Percentiles rank a stretch among this genome's conserved stretches.
phyloP scores from a whole-genome alignment of 305 asterid species.

The Fraxinus baroniana region DNA sequence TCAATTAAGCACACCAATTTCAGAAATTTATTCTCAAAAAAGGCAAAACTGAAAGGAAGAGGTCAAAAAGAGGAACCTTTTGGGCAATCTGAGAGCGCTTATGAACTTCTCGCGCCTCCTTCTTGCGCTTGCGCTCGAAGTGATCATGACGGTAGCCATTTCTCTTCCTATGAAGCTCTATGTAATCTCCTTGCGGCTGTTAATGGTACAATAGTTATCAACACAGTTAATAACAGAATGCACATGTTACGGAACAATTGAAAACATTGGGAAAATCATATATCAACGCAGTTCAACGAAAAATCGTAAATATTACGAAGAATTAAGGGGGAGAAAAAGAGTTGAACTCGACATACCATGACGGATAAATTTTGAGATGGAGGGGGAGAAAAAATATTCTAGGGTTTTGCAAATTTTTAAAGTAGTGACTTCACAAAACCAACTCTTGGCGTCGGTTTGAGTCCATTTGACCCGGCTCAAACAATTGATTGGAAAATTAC shows the following conservation, averaged over 20 bases:
- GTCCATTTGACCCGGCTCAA: not conserved
- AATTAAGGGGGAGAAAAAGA: not conserved
- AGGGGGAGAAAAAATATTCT: not conserved
- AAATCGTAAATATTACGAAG: not conserved
- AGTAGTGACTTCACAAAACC: not conserved
- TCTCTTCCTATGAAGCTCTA: slow-evolving; percentile 85
- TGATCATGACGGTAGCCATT: slow-evolving; percentile 87
- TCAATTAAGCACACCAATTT: no score
- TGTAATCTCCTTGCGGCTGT: slow-evolving; percentile 99
- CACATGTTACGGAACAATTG: not conserved
- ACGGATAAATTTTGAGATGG: not conserved
- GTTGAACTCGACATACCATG: not conserved
- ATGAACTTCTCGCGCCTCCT: slow-evolving; percentile 96
- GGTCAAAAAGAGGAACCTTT: slow-evolving; percentile 34
- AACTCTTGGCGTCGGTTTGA: not conserved
- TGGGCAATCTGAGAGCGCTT: slow-evolving; percentile 76
- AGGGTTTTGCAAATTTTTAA: not conserved
- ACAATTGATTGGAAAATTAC: not conserved
- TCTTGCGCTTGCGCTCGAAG: slow-evolving; percentile 91
- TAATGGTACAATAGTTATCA: slow-evolving; percentile 4
- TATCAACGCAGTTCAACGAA: not conserved
- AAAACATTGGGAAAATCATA: not conserved
- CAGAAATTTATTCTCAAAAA: no score
- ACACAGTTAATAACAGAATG: not conserved
- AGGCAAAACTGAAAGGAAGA: not conserved